Evolutionary conservation across 2,329 filamentous ascomycete genomes (phyloP).

Genomic region (Ophiobolus disseminans): DNA sequence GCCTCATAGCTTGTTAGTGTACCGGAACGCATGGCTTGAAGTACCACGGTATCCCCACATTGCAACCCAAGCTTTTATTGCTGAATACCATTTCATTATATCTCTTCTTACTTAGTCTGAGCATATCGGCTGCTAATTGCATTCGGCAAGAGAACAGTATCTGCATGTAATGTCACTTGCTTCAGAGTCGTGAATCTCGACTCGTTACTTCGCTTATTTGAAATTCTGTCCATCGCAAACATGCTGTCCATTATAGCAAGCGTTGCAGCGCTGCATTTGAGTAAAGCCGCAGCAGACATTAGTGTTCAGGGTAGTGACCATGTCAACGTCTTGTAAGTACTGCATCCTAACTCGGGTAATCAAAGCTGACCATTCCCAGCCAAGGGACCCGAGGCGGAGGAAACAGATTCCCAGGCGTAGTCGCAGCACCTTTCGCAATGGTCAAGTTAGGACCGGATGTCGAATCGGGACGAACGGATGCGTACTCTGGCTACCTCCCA

Average conservation of each 20-base stretch:
- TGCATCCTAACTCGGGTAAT: not conserved
- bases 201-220: not conserved
- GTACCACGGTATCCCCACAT: not conserved
- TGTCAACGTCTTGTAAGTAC: constrained; percentile 47
- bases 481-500: constrained; percentile 46
- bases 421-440: constrained; percentile 47
- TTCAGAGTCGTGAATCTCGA: too few relatives aligned
- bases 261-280: not conserved
- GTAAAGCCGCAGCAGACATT: not conserved
- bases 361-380: constrained; percentile 6
- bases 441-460: constrained; percentile 48
- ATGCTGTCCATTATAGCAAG: not conserved
- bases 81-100: not conserved
- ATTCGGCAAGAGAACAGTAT: too few relatives aligned
- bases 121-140: too few relatives aligned
- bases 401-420: constrained; percentile 47
- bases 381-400: constrained; percentile 39
- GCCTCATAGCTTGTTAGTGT: not conserved
- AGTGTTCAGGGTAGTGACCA: constrained; percentile 35
- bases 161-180: too few relatives aligned
- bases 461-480: constrained; percentile 36
- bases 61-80: not conserved
- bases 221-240: not conserved
- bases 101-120: not conserved
- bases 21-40: not conserved